Evolutionary conservation across 2,329 filamentous ascomycete genomes (phyloP).

Genomic region (Graphiopsis chlorocephala): DNA sequence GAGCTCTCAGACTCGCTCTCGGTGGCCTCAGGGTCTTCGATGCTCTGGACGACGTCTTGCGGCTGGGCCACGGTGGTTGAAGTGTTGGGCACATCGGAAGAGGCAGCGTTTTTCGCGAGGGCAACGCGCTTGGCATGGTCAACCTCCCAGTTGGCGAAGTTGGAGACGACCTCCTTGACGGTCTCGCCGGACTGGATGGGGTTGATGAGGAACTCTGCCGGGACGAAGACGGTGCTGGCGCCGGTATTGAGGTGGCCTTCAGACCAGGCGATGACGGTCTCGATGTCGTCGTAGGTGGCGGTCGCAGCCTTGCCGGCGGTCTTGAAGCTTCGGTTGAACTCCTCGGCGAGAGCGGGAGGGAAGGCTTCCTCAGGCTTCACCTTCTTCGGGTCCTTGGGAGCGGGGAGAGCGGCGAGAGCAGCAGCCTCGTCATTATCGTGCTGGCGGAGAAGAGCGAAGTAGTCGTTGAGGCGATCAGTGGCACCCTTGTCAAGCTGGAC

Average conservation of each 20-base stretch:
- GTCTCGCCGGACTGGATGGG: constrained; percentile 21
- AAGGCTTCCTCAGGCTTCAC: constrained; percentile 20
- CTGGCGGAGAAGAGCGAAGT: constrained; percentile 23
- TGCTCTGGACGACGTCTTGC: not conserved
- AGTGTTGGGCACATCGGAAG: not conserved
- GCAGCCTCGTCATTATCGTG: constrained; percentile 21
- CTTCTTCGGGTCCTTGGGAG: constrained; percentile 21
- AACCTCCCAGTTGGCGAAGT: constrained; percentile 26
- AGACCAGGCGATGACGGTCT: constrained; percentile 27
- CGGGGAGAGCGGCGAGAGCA: constrained; percentile 14
- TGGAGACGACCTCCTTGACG: constrained; percentile 22
- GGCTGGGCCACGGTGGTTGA: not conserved
- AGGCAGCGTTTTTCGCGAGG: not conserved
- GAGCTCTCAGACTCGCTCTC: constrained; percentile 31
- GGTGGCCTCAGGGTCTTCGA: constrained; percentile 22
- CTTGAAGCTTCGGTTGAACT: constrained; percentile 20
- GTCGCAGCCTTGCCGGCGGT: constrained; percentile 19
- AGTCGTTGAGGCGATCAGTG: constrained; percentile 23
- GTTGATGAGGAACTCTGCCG: constrained; percentile 32
- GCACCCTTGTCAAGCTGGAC: constrained; percentile 29
- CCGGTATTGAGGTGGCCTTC: constrained; percentile 20
- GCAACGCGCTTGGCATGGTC: not conserved
- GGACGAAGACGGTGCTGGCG: constrained; percentile 26
- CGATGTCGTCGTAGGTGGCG: constrained; percentile 23
- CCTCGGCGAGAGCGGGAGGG: constrained; percentile 22